A percentile compares a stretch with the other conserved stretches of the same genome.
Conservation (phyloP, 2,329 filamentous ascomycete genomes). For the Albophoma yamanashiensis region DNA sequence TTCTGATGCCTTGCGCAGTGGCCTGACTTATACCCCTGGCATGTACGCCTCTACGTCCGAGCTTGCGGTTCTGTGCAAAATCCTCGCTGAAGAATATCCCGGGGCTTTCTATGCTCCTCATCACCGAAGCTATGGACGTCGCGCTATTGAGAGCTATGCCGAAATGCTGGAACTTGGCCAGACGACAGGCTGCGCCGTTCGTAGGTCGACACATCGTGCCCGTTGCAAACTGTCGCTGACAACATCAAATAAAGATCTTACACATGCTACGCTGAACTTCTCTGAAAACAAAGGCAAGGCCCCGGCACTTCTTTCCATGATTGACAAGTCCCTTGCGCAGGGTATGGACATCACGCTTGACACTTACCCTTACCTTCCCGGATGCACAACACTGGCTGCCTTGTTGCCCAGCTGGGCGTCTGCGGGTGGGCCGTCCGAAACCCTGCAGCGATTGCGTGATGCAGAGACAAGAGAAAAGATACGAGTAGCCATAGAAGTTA, state of each 20-base stretch:
- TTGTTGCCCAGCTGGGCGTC: slow-evolving; percentile 13
- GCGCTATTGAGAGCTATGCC: slow-evolving; percentile 12
- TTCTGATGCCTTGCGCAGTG: slow-evolving; percentile 3
- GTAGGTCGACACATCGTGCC: slow-evolving; percentile 3
- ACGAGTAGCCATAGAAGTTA: slow-evolving; percentile 10
- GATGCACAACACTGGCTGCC: slow-evolving; percentile 12
- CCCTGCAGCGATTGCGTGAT: slow-evolving; percentile 9
- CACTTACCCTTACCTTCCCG: slow-evolving; percentile 13
- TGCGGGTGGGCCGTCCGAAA: slow-evolving; percentile 10
- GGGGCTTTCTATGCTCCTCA: slow-evolving; percentile 13
- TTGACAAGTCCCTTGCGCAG: slow-evolving; percentile 7
- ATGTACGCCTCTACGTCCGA: slow-evolving; percentile 15
- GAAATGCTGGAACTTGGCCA: slow-evolving; percentile 12
- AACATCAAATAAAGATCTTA: slow-evolving; percentile 6
- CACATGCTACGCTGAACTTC: slow-evolving; percentile 13
- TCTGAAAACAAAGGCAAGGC: slow-evolving; percentile 12
- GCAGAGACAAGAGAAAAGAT: slow-evolving; percentile 10
- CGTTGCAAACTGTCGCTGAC: neutral
- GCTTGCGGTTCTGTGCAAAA: slow-evolving; percentile 10
- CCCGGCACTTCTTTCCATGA: slow-evolving; percentile 9
- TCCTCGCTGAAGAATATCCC: slow-evolving; percentile 9
- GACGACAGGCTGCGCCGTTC: slow-evolving; percentile 12
- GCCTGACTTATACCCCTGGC: slow-evolving; percentile 13
- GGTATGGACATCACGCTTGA: slow-evolving; percentile 13
- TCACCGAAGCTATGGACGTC: slow-evolving; percentile 13